Percentiles rank a stretch among this genome's conserved stretches.
Conservation (phyloP, 179 eudicot species). For the Spinacia oleracea region DNA sequence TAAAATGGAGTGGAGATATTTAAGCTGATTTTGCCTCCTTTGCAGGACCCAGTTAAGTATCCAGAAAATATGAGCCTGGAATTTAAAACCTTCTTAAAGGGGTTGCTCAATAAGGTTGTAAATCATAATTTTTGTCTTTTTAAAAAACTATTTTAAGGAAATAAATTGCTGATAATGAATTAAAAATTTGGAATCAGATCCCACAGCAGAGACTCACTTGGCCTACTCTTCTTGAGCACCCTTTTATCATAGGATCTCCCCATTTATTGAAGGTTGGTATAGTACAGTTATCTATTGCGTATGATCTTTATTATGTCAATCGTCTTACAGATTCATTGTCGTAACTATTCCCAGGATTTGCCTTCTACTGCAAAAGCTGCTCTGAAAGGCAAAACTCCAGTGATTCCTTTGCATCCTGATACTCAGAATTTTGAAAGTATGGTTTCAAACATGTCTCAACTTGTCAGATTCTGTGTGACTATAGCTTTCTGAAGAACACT, state of each 20-base stretch:
- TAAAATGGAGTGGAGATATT: background rate
- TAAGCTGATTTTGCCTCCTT: conserved; percentile 1
- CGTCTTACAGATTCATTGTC: background rate
- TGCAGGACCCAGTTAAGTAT: conserved; percentile 95
- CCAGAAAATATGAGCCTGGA: conserved; percentile 84
- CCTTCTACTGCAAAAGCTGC: conserved; percentile 48
- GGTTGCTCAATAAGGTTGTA: conserved; percentile 87
- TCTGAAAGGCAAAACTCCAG: conserved; percentile 47
- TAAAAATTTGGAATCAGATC: conserved; percentile 51
- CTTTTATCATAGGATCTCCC: conserved; percentile 68
- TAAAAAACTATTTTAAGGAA: background rate
- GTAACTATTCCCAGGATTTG: conserved; percentile 45
- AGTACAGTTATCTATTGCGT: conserved; percentile 1
- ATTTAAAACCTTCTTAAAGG: conserved; percentile 79
- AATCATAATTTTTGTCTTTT: background rate
- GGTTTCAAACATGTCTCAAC: conserved; percentile 16
- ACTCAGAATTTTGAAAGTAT: conserved; percentile 57
- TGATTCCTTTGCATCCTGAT: conserved; percentile 35
- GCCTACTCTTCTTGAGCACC: conserved; percentile 94
- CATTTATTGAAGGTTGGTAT: conserved; percentile 51
- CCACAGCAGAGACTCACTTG: conserved; percentile 86
- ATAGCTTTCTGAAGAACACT: background rate
- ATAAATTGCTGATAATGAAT: too few species aligned
- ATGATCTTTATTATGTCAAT: background rate
- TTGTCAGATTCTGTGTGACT: background rate